Base-by-base conservation (phyloP, 306 rosid genomes). In the Trifolium subterraneum region DNA sequence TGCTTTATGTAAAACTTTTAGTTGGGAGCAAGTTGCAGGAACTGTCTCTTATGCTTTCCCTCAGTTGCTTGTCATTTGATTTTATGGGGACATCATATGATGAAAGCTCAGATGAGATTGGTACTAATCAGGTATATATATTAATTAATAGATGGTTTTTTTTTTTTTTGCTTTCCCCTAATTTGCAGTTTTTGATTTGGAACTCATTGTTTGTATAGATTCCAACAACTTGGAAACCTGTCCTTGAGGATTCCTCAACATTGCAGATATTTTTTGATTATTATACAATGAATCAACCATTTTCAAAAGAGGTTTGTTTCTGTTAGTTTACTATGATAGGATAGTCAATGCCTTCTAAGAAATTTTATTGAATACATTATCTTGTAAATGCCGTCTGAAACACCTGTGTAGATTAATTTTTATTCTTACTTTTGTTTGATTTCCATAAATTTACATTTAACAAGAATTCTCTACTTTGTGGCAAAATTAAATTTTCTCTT, bases 91-190 rank as follows among this genome's bases (percentile, higher is more conserved):
- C 88, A 74, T 64, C 85, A 4, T 84, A 76, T 74, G 85, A 81
- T 60, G 88, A 84, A 78, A 70, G 88, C 72, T 84, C 88, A n/a
- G 88, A 84, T 59, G 88, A 84, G 80, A 78, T 84, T 78, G 88
- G 85, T 48, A 81, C 81, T 58, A 67, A 78, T 55, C 88, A 84
- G 88, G 88, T 84, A 78, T 78, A 20, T 64, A 64, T 70, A 20
- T 58, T 78, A 23, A 16, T 81, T 20, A 6, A 15, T 73, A 54
- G 56, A 68, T 44, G 22, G 47, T 54, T 45, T 73, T 39, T 3
- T 73, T 39, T 3, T 60, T 18, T 72, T 50, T 60, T 20, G 13
- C 4, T 23, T 68, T 64, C 72, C 25, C 55, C 33, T 77, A 47
- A 50, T 64, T 42, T 63, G 50, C 71, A 31, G 78, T 60, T 78